Evolutionary conservation across 345 rosid genomes (phyloP).

Genomic region (Draba incana): DNA sequence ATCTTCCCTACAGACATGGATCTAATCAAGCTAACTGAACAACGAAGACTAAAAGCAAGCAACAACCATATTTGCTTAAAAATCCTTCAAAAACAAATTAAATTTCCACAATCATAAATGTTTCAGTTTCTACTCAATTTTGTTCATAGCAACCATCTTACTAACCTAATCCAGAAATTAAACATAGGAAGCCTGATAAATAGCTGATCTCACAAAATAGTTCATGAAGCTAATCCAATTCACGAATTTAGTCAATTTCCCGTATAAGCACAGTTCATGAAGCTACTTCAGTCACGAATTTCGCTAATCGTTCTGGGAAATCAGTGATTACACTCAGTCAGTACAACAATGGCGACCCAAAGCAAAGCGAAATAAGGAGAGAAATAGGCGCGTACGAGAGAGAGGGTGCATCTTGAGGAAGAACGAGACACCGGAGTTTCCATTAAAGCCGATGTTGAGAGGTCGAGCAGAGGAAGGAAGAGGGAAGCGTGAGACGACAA

Average conservation of each 20-base stretch:
- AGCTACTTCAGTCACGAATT: not conserved
- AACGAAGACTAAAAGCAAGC: not conserved
- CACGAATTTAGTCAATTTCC: too few species aligned
- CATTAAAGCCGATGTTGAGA: constrained; percentile 43
- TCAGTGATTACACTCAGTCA: not conserved
- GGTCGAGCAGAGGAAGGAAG: constrained; percentile 36
- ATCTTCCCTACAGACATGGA: constrained; percentile 75
- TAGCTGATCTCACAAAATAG: not conserved
- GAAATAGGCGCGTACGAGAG: constrained; percentile 53
- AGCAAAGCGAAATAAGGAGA: not conserved
- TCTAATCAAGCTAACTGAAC: constrained; percentile 31
- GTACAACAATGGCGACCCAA: constrained; percentile 26
- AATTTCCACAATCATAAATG: not conserved
- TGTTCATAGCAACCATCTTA: constrained; percentile 15
- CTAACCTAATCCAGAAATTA: constrained; percentile 6
- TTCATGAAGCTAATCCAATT: too few species aligned
- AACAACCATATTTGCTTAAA: not conserved
- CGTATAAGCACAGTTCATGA: not conserved
- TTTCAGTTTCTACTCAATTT: not conserved
- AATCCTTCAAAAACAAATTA: not conserved
- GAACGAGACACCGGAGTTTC: constrained; percentile 49
- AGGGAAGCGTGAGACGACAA: constrained; percentile 34
- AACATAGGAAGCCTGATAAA: not conserved
- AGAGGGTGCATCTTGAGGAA: constrained; percentile 50
- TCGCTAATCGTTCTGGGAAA: not conserved